These are phyloP conservation scores for Citrullus colocynthis DNA, from an alignment of 306 rosid genomes.

Conservation along the genomic window DNA sequence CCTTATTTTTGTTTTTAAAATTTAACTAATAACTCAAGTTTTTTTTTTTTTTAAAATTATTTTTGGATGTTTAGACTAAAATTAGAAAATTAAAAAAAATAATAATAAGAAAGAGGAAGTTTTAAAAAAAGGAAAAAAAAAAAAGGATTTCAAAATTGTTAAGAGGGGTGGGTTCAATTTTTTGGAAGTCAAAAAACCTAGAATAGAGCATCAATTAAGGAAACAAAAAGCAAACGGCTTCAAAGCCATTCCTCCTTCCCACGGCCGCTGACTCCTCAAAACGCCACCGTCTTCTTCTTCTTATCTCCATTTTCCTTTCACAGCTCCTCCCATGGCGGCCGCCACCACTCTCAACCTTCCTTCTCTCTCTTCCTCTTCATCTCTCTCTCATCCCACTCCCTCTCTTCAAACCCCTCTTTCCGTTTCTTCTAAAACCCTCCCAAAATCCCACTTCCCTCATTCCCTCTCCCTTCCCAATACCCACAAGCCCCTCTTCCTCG, in stretches of 20 bases:
- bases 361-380: slow-evolving; percentile 20
- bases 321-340: slow-evolving; percentile 17
- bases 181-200: slow-evolving; percentile 10
- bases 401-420: slow-evolving; percentile 17
- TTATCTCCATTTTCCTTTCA: neutral
- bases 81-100: too few relatives aligned
- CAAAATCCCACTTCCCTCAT: slow-evolving; percentile 4
- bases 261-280: neutral
- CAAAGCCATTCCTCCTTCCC: neutral
- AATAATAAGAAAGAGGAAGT: too few relatives aligned
- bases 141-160: neutral
- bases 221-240: neutral
- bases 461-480: neutral
- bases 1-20: too few relatives aligned
- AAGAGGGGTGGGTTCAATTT: neutral
- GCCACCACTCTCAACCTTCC: slow-evolving; percentile 22
- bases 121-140: too few relatives aligned
- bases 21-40: too few relatives aligned
- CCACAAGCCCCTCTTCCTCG: slow-evolving; percentile 4
- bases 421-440: slow-evolving; percentile 10
- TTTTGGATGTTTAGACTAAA: too few relatives aligned
- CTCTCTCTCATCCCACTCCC: slow-evolving; percentile 1
- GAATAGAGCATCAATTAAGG: neutral
- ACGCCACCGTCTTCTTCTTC: slow-evolving; percentile 1
- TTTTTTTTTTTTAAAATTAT: too few relatives aligned